Conservation (phyloP, 306 rosid genomes). For the Arachis stenosperma region DNA sequence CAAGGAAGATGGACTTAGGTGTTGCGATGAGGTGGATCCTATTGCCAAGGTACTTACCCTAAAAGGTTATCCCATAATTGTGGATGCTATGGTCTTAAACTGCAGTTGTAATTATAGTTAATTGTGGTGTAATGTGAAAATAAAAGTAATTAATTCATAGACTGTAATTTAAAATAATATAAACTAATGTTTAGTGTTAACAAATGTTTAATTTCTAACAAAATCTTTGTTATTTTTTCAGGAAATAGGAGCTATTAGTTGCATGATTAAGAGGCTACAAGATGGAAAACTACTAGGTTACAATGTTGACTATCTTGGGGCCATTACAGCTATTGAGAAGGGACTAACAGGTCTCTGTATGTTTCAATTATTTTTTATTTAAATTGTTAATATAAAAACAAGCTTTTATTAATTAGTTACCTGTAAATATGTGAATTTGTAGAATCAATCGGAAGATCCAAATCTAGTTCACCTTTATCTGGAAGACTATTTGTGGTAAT, state of each 20-base stretch:
- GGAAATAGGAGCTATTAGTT: slow-evolving; percentile 74
- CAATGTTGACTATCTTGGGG: slow-evolving; percentile 70
- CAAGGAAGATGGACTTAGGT: slow-evolving; percentile 57
- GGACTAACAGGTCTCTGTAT: slow-evolving; percentile 54
- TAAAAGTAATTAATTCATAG: too few relatives aligned
- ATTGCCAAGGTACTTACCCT: slow-evolving; percentile 54
- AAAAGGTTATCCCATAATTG: neutral
- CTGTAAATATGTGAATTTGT: neutral
- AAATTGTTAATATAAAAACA: neutral
- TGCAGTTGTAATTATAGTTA: too few relatives aligned
- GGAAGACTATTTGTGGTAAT: slow-evolving; percentile 68
- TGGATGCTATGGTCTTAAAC: too few relatives aligned
- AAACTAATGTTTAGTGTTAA: neutral
- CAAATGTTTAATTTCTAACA: neutral
- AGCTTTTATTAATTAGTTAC: neutral
- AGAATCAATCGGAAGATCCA: slow-evolving; percentile 43
- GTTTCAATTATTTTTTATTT: neutral
- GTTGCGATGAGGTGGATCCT: slow-evolving; percentile 67
- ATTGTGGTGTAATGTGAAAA: too few relatives aligned
- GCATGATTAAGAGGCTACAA: slow-evolving; percentile 62
- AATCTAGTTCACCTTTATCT: slow-evolving; percentile 54
- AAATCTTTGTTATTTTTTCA: slow-evolving; percentile 28
- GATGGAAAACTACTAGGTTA: slow-evolving; percentile 63
- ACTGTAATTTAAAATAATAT: too few relatives aligned
- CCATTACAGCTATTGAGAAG: slow-evolving; percentile 71